phyloP scores from a whole-genome alignment of 2,329 filamentous ascomycete genomes.

The Trichoderma sp. region DNA sequence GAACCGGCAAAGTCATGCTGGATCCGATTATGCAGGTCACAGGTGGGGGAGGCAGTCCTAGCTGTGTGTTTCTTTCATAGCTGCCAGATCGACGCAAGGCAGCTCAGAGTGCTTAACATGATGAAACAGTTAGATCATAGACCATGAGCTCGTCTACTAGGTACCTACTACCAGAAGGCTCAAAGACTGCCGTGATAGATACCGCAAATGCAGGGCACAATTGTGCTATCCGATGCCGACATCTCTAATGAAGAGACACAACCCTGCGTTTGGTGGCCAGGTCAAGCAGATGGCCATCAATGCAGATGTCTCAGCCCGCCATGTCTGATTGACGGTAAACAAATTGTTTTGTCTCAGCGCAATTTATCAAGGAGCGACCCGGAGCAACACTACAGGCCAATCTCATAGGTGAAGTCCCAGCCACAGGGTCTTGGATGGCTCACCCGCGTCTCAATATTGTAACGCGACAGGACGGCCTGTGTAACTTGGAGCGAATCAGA shows the following conservation, averaged over 20 bases:
- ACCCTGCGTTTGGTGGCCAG: background rate
- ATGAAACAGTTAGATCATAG: background rate
- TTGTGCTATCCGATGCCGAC: background rate
- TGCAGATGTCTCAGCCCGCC: background rate
- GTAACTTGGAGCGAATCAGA: constrained; percentile 1
- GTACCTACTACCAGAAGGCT: background rate
- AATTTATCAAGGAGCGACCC: background rate
- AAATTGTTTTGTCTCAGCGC: background rate
- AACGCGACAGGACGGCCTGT: constrained; percentile 3
- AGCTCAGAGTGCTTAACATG: background rate
- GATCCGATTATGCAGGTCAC: constrained; percentile 14
- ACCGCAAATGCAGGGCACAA: background rate
- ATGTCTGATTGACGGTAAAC: background rate
- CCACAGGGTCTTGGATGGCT: constrained; percentile 4
- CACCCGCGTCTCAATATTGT: background rate
- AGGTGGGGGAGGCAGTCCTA: background rate
- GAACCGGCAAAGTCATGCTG: background rate
- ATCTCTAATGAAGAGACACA: background rate
- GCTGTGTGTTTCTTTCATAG: background rate
- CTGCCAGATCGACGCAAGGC: background rate
- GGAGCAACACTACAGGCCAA: background rate
- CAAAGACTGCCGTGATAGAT: background rate
- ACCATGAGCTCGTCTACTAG: background rate
- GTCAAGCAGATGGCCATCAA: background rate
- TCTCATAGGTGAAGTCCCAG: background rate